Conservation (phyloP, 2,329 filamentous ascomycete species). For the Pestalotiopsis sp. region DNA sequence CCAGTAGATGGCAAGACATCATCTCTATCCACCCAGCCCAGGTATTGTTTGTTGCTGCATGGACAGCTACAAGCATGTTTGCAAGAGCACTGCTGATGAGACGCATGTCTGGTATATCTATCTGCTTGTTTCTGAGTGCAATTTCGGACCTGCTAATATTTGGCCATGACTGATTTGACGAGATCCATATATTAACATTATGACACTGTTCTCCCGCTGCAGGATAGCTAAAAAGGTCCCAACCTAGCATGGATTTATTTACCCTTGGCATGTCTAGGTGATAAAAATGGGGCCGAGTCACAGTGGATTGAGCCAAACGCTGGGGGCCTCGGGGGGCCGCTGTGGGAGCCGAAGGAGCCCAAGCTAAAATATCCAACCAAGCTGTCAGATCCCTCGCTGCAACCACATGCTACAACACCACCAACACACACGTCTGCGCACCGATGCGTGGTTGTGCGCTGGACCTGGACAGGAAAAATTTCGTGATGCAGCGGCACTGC, state of each 20-base stretch:
- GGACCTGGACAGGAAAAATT: neutral
- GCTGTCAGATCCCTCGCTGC: neutral
- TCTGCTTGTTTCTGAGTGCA: too few relatives aligned
- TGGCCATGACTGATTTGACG: too few relatives aligned
- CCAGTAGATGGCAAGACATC: neutral
- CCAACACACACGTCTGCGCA: neutral
- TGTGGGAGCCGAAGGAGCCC: neutral
- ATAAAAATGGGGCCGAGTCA: neutral
- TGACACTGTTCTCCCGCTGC: too few relatives aligned
- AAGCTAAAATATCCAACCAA: neutral
- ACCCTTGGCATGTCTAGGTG: too few relatives aligned
- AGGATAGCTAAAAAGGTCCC: too few relatives aligned
- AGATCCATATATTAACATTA: too few relatives aligned
- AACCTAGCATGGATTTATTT: too few relatives aligned
- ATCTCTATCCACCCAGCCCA: neutral
- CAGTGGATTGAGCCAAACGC: neutral
- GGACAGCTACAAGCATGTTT: neutral
- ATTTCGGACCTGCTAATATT: too few relatives aligned
- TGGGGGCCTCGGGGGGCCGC: neutral
- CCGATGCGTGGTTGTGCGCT: neutral
- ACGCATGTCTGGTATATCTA: too few relatives aligned
- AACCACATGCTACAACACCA: neutral
- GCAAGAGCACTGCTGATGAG: too few relatives aligned
- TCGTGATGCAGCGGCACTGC: neutral
- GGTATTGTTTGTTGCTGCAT: neutral